Percentiles rank a stretch among this genome's conserved stretches.
phyloP scores from a whole-genome alignment of 331 rosid species.

The Rhamnella rubrinervis region DNA sequence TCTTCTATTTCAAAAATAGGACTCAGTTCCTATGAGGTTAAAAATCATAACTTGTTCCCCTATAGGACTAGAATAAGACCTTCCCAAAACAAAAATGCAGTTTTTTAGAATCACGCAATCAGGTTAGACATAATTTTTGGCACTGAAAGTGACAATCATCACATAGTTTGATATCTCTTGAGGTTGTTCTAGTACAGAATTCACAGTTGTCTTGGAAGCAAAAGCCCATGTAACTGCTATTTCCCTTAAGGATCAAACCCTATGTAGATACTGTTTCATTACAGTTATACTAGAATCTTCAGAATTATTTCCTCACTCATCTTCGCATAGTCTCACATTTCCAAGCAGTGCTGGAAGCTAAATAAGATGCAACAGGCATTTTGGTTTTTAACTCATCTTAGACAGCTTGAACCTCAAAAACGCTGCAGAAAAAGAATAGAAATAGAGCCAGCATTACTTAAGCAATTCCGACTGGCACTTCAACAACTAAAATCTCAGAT shows the following conservation, averaged over 20 bases:
- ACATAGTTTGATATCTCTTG: not conserved
- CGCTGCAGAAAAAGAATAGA: not conserved
- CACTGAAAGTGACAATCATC: too few relatives aligned
- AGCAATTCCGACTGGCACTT: too few relatives aligned
- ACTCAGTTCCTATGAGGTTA: conserved; percentile 21
- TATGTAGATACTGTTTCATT: too few relatives aligned
- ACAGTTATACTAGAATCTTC: too few relatives aligned
- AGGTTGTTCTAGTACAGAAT: not conserved
- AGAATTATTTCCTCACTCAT: not conserved
- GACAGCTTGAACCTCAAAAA: not conserved
- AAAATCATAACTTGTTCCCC: not conserved
- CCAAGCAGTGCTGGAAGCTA: not conserved
- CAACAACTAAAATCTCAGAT: too few relatives aligned
- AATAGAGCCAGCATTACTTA: too few relatives aligned
- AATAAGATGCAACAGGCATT: not conserved
- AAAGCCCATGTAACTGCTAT: not conserved
- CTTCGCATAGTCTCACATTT: not conserved
- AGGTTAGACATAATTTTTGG: too few relatives aligned
- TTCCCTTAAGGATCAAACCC: not conserved
- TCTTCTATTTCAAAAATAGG: conserved; percentile 24
- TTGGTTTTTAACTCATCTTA: not conserved
- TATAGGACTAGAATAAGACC: too few relatives aligned
- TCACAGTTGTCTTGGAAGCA: not conserved
- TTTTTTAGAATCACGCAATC: too few relatives aligned
- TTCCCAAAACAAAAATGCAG: too few relatives aligned